These are phyloP conservation scores for Exophiala sp. DNA, from an alignment of 2,329 filamentous ascomycete species.

Conservation along the genomic window DNA sequence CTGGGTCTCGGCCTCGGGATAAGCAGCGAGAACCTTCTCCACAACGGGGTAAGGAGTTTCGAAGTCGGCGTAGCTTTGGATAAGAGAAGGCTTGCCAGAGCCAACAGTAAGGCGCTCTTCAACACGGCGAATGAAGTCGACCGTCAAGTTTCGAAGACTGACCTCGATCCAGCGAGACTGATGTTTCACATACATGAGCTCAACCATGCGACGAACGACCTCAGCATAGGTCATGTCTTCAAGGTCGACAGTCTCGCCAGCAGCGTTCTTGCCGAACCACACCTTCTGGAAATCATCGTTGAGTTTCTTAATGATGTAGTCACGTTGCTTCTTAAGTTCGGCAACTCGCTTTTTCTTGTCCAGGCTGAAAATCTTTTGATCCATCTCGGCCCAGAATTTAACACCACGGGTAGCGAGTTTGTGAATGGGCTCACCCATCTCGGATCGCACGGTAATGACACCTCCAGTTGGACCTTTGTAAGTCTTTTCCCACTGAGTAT, in stretches of 20 bases:
- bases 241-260: constrained; percentile 76
- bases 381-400: constrained; percentile 97
- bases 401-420: constrained; percentile 97
- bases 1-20: constrained; percentile 82
- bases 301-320: constrained; percentile 91
- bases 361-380: constrained; percentile 93
- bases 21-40: constrained; percentile 73
- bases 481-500: constrained; percentile 84
- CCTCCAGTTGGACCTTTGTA: constrained; percentile 90
- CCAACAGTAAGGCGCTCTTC: constrained; percentile 89
- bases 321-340: constrained; percentile 81
- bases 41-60: constrained; percentile 75
- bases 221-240: constrained; percentile 96
- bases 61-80: constrained; percentile 88
- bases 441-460: constrained; percentile 92
- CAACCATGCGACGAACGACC: constrained; percentile 80
- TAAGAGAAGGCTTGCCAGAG: constrained; percentile 69
- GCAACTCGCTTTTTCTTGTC: constrained; percentile 90
- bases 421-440: constrained; percentile 99
- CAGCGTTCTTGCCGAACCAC: constrained; percentile 86
- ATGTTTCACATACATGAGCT: constrained; percentile 87
- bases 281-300: constrained; percentile 97
- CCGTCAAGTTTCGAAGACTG: constrained; percentile 76
- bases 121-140: constrained; percentile 92
- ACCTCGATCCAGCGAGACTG: constrained; percentile 88